Evolutionary conservation across 768 basidiomycete genomes (phyloP).

Genomic region (Leccinellum albellum): DNA sequence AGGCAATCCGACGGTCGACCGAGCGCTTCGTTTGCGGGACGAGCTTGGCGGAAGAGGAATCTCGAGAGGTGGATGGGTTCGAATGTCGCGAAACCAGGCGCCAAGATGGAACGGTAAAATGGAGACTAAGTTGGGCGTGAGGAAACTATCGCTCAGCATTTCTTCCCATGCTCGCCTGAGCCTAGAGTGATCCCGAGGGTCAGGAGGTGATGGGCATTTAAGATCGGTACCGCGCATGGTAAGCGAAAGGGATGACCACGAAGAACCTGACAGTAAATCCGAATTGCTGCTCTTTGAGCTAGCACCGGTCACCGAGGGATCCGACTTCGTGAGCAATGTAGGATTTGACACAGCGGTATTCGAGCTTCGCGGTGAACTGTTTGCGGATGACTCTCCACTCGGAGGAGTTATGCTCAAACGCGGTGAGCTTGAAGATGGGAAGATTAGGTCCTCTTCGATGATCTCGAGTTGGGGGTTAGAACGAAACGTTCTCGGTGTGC

Average conservation of each 20-base stretch:
- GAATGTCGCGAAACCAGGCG: constrained; percentile 51
- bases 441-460: constrained; percentile 71
- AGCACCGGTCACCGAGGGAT: constrained; percentile 14
- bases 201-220: constrained; percentile 20
- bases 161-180: constrained; percentile 64
- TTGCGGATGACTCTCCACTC: constrained; percentile 16
- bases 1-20: constrained; percentile 14
- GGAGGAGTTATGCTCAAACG: constrained; percentile 1
- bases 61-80: constrained; percentile 44
- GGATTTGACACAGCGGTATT: constrained; percentile 23
- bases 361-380: constrained; percentile 27
- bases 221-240: constrained; percentile 9
- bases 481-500: neutral
- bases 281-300: constrained; percentile 13
- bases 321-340: constrained; percentile 20
- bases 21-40: constrained; percentile 17
- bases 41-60: constrained; percentile 57
- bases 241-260: constrained; percentile 22
- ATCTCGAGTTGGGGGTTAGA: constrained; percentile 40
- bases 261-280: constrained; percentile 13
- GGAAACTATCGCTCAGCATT: constrained; percentile 58
- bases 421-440: constrained; percentile 44
- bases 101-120: constrained; percentile 68
- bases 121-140: constrained; percentile 50
- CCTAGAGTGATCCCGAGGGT: constrained; percentile 60